A percentile compares a stretch with the other conserved stretches of the same genome.
These are phyloP conservation scores for Grosmannia serpens DNA, from an alignment of 2,329 filamentous ascomycete genomes.

Conservation along the genomic window DNA sequence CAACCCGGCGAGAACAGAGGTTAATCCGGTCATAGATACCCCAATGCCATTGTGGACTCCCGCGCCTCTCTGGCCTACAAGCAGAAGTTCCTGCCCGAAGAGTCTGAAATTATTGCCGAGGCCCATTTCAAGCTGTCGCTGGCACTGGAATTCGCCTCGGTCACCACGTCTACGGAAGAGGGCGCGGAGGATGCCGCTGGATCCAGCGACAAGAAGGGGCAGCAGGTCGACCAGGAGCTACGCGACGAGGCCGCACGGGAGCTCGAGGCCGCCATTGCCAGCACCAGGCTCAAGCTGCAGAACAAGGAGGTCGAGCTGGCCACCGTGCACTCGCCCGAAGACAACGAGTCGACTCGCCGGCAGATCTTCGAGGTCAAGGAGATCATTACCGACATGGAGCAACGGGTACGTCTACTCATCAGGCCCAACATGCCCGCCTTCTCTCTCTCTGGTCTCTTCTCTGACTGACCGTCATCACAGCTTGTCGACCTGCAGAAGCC, in stretches of 20 bases:
- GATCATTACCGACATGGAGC: constrained; percentile 68
- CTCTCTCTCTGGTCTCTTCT: background rate
- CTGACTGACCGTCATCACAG: constrained; percentile 21
- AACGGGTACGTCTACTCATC: constrained; percentile 43
- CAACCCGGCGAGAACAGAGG: background rate
- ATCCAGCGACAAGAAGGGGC: constrained; percentile 19
- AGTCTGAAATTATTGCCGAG: constrained; percentile 80
- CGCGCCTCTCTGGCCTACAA: constrained; percentile 69
- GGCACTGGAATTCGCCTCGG: constrained; percentile 84
- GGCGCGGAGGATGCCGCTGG: constrained; percentile 31
- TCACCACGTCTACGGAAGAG: constrained; percentile 40
- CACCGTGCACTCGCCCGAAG: constrained; percentile 51
- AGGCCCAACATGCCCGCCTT: background rate
- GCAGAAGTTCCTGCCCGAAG: constrained; percentile 63
- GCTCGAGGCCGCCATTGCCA: constrained; percentile 63
- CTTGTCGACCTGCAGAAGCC: constrained; percentile 58
- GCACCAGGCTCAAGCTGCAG: constrained; percentile 58
- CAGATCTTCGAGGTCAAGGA: constrained; percentile 65
- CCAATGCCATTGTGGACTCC: constrained; percentile 75
- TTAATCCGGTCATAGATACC: constrained; percentile 42
- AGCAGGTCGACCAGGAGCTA: constrained; percentile 54
- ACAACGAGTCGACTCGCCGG: constrained; percentile 50
- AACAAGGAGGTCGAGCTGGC: constrained; percentile 57
- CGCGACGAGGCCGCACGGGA: constrained; percentile 60
- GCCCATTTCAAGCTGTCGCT: constrained; percentile 94